Evolutionary conservation across 1,284 basidiomycete genomes (phyloP), one percentile per base, ranked within the genome.

Genomic region (Mycosarcoma maydis): DNA sequence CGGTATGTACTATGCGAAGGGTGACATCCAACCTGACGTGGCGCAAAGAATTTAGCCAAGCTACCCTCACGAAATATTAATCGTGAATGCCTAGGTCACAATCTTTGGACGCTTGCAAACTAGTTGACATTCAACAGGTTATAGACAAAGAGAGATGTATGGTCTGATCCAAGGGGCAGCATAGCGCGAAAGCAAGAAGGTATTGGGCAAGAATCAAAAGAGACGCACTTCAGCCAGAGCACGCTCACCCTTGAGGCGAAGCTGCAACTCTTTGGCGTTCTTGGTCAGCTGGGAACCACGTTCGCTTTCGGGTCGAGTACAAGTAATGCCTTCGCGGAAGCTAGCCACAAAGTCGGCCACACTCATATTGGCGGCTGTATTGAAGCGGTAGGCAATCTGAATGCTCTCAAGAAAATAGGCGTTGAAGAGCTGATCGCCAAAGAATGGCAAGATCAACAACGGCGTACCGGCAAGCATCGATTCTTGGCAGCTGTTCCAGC

Each of bases 341-440:
- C 17, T 40, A 13, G 39, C 22, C 14, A 33, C 13, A 22, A 49
- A 49, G 4, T 37, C 39, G 17, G 27, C 38, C 8, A 37, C 14
- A 13, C 20, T 11, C 27, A 39, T 37, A 23, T 39, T 39, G 14
- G 34, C 27, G n/a, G 22, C 27, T 23, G 47, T 39, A 37, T 41
- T 37, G 47, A 49, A 29, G 8, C 36, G 37, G 26, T 20, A 49
- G 14, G 47, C 47, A 3, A 49, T 38, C 24, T n/a, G 8, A 9
- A 4, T 23, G 9, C 19, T 23, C 20, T 49, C 36, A 20, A 49
- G 22, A 26, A 49, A 24, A 29, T 49, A 34, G 29, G 37, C 38
- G 14, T 49, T 37, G 27, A 40, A 49, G n/a, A 49, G 37, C 47
- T 49, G 47, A 20, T 49, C 47, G 13, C 47, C 47, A 17, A 49